Conservation (phyloP, 202 grass and related monocot genomes). For the Zoysia matrella region DNA sequence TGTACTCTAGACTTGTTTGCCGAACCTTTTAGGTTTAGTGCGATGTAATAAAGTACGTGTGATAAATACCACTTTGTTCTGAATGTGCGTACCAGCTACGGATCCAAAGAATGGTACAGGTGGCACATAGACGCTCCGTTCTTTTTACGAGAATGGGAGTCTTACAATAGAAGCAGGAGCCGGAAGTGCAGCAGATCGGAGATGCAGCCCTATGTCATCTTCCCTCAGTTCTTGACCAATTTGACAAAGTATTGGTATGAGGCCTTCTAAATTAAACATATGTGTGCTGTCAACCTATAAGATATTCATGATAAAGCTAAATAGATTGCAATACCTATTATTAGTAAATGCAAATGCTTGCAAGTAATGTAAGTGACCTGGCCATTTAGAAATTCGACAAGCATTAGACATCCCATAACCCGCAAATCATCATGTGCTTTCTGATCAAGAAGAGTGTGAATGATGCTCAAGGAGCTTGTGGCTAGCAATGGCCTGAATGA, state of each 20-base stretch:
- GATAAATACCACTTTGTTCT: no score
- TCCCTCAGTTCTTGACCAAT: constrained; percentile 74
- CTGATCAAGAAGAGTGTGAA: constrained; percentile 85
- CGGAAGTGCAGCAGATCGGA: constrained; percentile 78
- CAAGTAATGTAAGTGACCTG: constrained; percentile 60
- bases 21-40: no score
- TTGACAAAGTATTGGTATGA: constrained; percentile 92
- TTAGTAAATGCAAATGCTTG: background rate
- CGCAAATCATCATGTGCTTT: constrained; percentile 67
- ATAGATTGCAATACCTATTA: constrained; percentile 21
- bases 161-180: constrained; percentile 93
- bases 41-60: no score
- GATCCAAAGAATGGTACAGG: no score
- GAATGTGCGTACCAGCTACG: no score
- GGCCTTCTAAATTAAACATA: constrained; percentile 95
- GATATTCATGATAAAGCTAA: constrained; percentile 33
- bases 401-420: constrained; percentile 75
- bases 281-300: constrained; percentile 87
- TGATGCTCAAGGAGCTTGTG: constrained; percentile 78
- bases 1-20: no score
- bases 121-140: no score
- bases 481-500: constrained; percentile 84
- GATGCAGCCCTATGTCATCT: constrained; percentile 67
- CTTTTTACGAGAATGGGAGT: background rate
- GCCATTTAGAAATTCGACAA: constrained; percentile 85